Base-by-base conservation (phyloP, 2,329 filamentous ascomycete species). In the Colletotrichum sp. region DNA sequence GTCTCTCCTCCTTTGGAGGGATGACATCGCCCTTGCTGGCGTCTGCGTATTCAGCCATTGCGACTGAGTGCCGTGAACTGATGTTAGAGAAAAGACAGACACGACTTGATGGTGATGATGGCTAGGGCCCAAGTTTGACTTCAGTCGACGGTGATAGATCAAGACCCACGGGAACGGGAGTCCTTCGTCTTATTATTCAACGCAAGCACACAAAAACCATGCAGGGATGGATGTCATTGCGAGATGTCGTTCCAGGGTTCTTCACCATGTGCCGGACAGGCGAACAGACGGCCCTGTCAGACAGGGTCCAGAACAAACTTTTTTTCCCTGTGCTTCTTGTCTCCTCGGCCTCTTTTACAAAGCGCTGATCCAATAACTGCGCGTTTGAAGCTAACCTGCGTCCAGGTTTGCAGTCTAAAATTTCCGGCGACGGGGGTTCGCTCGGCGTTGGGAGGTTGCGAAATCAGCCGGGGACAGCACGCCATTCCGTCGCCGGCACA, bases 1-100 rank as follows among this genome's bases (percentile, higher is more conserved):
- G 77, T 48, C 81, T 82, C 67, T 84, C 79, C 13, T 80, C 79
- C 77, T 83, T 84, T 43, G 83, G 73, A 66, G 75, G 75, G 26
- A 65, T 58, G 8, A 26, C 43, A 32, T 73, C 26, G 70, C 73
- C 70, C 57, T 64, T 57, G 12, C 24, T 10, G 57, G 64, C 26
- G 43, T 73, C 64, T 61, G 34, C 70, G 28, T 65, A 61, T 3
- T 73, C 70, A 1, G 70, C 57, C 73, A 75, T 75, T 5, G 6
- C 8, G 9, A 24, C 5, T 58, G 13, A 13, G 4, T 5, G 28
- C 1, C 4, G 38, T 38, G 9, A 7, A 24, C 16, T 18, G 4
- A 13, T 7, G n/a, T 64, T 36, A 0, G 2, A 64, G 24, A 24
- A 38, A 4, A 10, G 13, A 43, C 55, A 12, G 5, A 5, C 4